Percentiles rank a stretch among this genome's conserved stretches.
Evolutionary conservation across 257 asterid genomes (phyloP).

Genomic region (Avicennia marina): DNA sequence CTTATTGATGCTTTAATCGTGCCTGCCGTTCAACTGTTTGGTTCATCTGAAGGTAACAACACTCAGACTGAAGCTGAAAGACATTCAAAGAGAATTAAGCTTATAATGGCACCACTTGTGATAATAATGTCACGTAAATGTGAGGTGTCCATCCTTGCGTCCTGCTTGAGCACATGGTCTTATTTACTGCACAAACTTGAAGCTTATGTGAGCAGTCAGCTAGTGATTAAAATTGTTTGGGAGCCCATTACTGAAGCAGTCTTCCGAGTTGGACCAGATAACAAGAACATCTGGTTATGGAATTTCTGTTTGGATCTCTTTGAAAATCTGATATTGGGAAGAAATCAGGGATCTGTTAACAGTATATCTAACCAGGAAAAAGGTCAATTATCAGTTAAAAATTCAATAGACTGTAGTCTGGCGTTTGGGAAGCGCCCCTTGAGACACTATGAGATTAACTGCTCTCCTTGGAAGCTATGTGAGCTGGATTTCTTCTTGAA

Average conservation of each 20-base stretch:
- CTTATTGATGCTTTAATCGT: slow-evolving; percentile 59
- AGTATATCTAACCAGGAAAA: slow-evolving; percentile 28
- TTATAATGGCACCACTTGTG: slow-evolving; percentile 64
- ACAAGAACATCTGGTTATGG: slow-evolving; percentile 50
- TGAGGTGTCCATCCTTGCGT: slow-evolving; percentile 54
- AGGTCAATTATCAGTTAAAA: slow-evolving; percentile 16
- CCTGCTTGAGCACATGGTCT: slow-evolving; percentile 85
- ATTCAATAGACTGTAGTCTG: slow-evolving; percentile 20
- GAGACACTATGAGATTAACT: slow-evolving; percentile 48
- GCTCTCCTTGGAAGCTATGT: slow-evolving; percentile 54
- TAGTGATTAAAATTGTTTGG: slow-evolving; percentile 48
- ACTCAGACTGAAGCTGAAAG: slow-evolving; percentile 28
- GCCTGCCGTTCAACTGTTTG: slow-evolving; percentile 32
- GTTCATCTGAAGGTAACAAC: slow-evolving; percentile 24
- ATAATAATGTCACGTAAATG: slow-evolving; percentile 70
- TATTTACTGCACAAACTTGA: slow-evolving; percentile 72
- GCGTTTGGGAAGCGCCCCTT: slow-evolving; percentile 37
- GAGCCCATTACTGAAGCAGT: slow-evolving; percentile 60
- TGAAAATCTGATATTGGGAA: slow-evolving; percentile 44
- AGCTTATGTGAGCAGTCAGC: slow-evolving; percentile 38
- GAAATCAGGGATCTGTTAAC: slow-evolving; percentile 24
- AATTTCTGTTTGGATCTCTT: slow-evolving; percentile 60
- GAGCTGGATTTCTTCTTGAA: slow-evolving; percentile 58
- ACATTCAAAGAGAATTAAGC: slow-evolving; percentile 48
- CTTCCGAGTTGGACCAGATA: slow-evolving; percentile 52